Conservation (phyloP, 148 eudicot genomes). For the Suaeda aralocaspica region DNA sequence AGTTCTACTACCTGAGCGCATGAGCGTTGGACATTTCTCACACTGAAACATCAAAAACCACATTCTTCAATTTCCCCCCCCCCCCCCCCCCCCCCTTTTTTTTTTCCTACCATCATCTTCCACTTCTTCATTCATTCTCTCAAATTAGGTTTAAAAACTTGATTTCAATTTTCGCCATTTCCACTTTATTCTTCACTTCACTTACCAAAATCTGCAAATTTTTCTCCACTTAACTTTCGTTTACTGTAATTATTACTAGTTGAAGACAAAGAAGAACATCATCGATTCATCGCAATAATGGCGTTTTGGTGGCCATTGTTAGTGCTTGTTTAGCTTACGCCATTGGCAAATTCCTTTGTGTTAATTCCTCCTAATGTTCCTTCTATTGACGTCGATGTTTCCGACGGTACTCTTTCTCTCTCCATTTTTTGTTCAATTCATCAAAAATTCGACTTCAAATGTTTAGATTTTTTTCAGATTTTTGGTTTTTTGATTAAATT, state of each 20-base stretch:
- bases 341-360: slow-evolving; percentile 68
- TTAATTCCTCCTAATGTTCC: slow-evolving; percentile 93
- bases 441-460: not conserved
- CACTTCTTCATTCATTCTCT: too few relatives aligned
- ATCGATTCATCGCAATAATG: slow-evolving; percentile 49
- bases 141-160: not conserved
- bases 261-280: not conserved
- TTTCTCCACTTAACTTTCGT: not conserved
- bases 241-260: not conserved
- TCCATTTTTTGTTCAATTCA: too few relatives aligned
- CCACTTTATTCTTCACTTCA: not conserved
- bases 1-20: too few relatives aligned
- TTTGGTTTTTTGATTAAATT: not conserved
- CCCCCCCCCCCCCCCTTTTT: too few relatives aligned
- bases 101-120: too few relatives aligned
- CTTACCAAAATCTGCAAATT: not conserved
- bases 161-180: not conserved
- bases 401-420: slow-evolving; percentile 65
- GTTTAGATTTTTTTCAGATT: not conserved
- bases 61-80: too few relatives aligned
- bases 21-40: too few relatives aligned
- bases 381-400: slow-evolving; percentile 87
- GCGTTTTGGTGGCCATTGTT: slow-evolving; percentile 81
- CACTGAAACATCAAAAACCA: too few relatives aligned
- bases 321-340: slow-evolving; percentile 68